A percentile compares a stretch with the other conserved stretches of the same genome.
These are phyloP conservation scores for Tricholomella constricta DNA, from an alignment of 768 basidiomycete species.

Conservation along the genomic window DNA sequence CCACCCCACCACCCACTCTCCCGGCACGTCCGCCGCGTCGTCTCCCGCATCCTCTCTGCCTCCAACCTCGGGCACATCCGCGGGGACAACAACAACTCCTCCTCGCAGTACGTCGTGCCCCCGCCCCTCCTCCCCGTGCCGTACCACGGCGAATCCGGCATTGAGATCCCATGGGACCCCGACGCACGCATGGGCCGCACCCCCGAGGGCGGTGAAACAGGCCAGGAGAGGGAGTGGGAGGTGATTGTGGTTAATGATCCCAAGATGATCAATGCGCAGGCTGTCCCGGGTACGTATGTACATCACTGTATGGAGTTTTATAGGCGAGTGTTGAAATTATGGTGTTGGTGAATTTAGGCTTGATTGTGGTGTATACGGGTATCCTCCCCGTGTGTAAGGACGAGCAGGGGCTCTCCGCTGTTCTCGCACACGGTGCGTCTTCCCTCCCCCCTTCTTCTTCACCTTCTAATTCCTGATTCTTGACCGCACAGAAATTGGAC, in stretches of 20 bases:
- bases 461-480: not conserved
- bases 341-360: slow-evolving; percentile 40
- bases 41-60: slow-evolving; percentile 65
- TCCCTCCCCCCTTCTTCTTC: not conserved
- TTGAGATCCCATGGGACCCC: slow-evolving; percentile 33
- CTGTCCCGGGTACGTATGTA: slow-evolving; percentile 65
- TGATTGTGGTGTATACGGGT: slow-evolving; percentile 88
- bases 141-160: slow-evolving; percentile 1
- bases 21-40: slow-evolving; percentile 68
- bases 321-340: no score
- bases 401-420: slow-evolving; percentile 81
- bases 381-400: slow-evolving; percentile 78
- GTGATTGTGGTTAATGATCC: slow-evolving; percentile 78
- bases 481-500: slow-evolving; percentile 68
- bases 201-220: slow-evolving; percentile 17
- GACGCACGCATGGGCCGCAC: slow-evolving; percentile 29
- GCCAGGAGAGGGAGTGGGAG: slow-evolving; percentile 55
- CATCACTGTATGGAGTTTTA: no score
- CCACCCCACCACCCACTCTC: slow-evolving; percentile 68
- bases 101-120: slow-evolving; percentile 9
- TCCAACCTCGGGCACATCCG: slow-evolving; percentile 69
- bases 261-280: slow-evolving; percentile 76
- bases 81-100: slow-evolving; percentile 31
- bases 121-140: slow-evolving; percentile 13
- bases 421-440: slow-evolving; percentile 77